Evolutionary conservation across 306 rosid species (phyloP), one percentile per base, ranked within the genome.

Genomic region (Cyclanthera cordifolia): DNA sequence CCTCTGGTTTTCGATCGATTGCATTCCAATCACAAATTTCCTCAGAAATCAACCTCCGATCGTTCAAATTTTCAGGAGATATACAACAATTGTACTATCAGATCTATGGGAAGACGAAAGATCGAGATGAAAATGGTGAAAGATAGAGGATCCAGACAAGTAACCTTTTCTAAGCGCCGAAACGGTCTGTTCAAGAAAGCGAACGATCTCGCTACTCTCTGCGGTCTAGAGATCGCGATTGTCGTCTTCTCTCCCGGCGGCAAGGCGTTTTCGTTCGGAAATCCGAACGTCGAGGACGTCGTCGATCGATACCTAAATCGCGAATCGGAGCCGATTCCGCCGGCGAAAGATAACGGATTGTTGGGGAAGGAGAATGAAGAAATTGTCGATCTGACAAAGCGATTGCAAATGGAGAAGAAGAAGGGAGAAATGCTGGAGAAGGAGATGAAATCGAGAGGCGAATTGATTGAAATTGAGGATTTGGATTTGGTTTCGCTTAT

Each of bases 121-220:
- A 84, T 77, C 8, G 90, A 76, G 69, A 84, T 84, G 53, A 84
- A 81, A 51, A 75, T 53, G 73, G 77, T 80, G 55, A 65, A 73
- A 34, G 78, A 77, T 25, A 67, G 0, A 53, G 76, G 70, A 66
- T 79, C 60, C 10, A 78, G 81, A 24, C 76, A 83, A 30, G 81
- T 72, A 15, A 86, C 82, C 6, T 89, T 89, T 72, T 80, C 94
- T 0, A 89, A 83, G 78, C 78, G 87, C 16, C 77, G 88, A 13
- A 27, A 76, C 0, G 89, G 96, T 3, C 82, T 89, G 1, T 83
- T 82, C 73, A 84, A 85, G 71, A 89, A 89, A 47, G 88, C 87
- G 2, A 76, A 85, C 1, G 94, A 87, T 27, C 79, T 89, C 4
- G 88, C 89, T 5, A 75, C 85, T 2, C 79, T 87, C 0, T 82